Percentiles rank a stretch among this genome's conserved stretches.
These are phyloP conservation scores for Lodderomyces elongisporus DNA, from an alignment of 1,139 yeast genomes.

Conservation along the genomic window DNA sequence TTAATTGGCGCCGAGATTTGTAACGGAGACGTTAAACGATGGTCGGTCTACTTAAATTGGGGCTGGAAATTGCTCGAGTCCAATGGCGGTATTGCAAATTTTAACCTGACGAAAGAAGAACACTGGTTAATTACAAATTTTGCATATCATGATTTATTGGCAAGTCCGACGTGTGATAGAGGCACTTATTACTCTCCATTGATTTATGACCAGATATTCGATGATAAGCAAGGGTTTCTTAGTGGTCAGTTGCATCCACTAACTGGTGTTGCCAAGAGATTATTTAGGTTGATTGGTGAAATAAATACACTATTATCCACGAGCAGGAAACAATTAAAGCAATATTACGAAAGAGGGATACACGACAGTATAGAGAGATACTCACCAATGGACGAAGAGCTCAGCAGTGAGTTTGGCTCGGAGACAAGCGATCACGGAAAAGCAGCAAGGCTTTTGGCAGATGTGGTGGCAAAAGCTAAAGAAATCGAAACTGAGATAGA, in stretches of 20 bases:
- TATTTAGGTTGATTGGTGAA: constrained; percentile 63
- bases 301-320: constrained; percentile 59
- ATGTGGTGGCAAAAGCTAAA: constrained; percentile 35
- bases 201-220: constrained; percentile 54
- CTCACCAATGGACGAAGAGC: constrained; percentile 1
- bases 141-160: constrained; percentile 74
- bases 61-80: constrained; percentile 54
- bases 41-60: constrained; percentile 59
- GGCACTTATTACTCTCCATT: constrained; percentile 54
- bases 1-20: constrained; percentile 72
- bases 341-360: constrained; percentile 13
- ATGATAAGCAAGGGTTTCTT: constrained; percentile 27
- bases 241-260: constrained; percentile 56
- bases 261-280: constrained; percentile 66
- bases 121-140: constrained; percentile 78
- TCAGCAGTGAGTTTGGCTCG: constrained; percentile 10
- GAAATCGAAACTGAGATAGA: constrained; percentile 48
- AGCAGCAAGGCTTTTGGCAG: constrained; percentile 19
- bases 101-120: constrained; percentile 50
- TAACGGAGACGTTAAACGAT: constrained; percentile 66
- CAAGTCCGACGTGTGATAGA: constrained; percentile 53
- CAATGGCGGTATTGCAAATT: constrained; percentile 58
- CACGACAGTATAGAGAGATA: constrained; percentile 2
- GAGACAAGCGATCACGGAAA: constrained; percentile 25
- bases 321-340: constrained; percentile 28